A percentile compares a stretch with the other conserved stretches of the same genome.
Evolutionary conservation across 192 early-diverging fungal genomes (phyloP).

Genomic region (Umbelopsis ramanniana): DNA sequence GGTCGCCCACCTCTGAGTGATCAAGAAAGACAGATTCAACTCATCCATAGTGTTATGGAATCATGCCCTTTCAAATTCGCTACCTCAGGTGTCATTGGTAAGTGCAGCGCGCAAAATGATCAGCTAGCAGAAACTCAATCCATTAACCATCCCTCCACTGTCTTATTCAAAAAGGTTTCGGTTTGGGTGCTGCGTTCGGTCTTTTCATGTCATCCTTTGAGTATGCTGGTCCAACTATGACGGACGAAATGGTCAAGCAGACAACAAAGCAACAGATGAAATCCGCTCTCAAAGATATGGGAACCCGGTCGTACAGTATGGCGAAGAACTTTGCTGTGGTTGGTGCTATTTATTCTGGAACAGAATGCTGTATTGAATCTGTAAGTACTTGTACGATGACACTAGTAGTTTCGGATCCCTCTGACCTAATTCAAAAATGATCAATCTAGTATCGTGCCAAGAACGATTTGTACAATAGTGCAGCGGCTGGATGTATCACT

Average conservation of each 20-base stretch:
- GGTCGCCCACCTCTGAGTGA: slow-evolving; percentile 20
- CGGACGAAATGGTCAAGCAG: slow-evolving; percentile 63
- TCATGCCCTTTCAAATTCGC: slow-evolving; percentile 78
- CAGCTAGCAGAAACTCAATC: background rate
- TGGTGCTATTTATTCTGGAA: slow-evolving; percentile 88
- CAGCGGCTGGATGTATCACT: slow-evolving; percentile 90
- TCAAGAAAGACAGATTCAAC: slow-evolving; percentile 35
- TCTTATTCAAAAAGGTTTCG: slow-evolving; percentile 69
- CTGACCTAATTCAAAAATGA: no score
- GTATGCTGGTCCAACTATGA: slow-evolving; percentile 75
- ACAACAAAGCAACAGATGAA: slow-evolving; percentile 87
- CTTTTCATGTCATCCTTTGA: slow-evolving; percentile 92
- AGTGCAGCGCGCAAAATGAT: background rate
- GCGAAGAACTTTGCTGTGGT: slow-evolving; percentile 96
- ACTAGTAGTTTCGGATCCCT: no score
- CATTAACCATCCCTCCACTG: background rate
- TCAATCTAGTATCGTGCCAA: slow-evolving; percentile 82
- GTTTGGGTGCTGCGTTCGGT: slow-evolving; percentile 88
- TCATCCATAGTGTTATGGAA: slow-evolving; percentile 51
- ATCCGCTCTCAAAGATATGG: slow-evolving; percentile 89
- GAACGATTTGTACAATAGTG: slow-evolving; percentile 92
- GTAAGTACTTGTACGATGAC: slow-evolving; percentile 42
- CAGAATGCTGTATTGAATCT: slow-evolving; percentile 95
- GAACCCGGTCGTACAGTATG: slow-evolving; percentile 70
- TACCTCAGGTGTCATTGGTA: slow-evolving; percentile 74